Base-by-base conservation (phyloP, 1,284 basidiomycete species). In the Trichosporon sp. region DNA sequence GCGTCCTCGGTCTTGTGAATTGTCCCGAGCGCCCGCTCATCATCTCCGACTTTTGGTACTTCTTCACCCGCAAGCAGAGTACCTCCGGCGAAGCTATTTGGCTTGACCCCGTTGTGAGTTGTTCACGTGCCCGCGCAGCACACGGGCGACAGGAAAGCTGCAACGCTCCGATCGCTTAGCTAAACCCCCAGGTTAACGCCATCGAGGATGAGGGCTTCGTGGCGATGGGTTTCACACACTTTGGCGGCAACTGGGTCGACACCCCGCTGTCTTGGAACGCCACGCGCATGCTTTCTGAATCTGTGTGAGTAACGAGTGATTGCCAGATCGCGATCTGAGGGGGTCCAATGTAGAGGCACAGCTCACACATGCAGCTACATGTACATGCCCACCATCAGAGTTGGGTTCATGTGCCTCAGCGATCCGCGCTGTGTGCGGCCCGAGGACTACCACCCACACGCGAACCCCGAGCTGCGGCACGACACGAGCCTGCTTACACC, bases 351-450 rank as follows among this genome's bases (percentile, higher is more conserved):
- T 2, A 2, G 54, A 12, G 21, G 54, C 26, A 26, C 54, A 31
- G 26, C 12, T 11, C 38, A 16, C 26, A 26, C 12, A 37, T 10
- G 2, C 46, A 61, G 59, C 1, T 26, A 72, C 67, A 43, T 51
- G 69, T 68, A 68, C 67, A 64, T 37, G 54, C 66, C 67, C 6
- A 19, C 61, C 6, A 78, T 79, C 16, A 37, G 74, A 8, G 73
- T 78, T 19, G 74, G 71, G 7, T 72, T 80, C 19, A 71, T 78
- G 2, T 84, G 83, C 69, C 66, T 79, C 8, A 78, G 75, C 26
- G 81, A 84, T 67, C 81, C 83, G 1, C 76, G 79, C 14, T 84
- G 83, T 68, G 70, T 81, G 14, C 76, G 79, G 1, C 75, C 76
- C 11, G 77, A 78, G 38, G 78, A 81, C 65, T 83, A 80, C 70